Evolutionary conservation across 2,329 filamentous ascomycete genomes (phyloP).

Genomic region (Aaosphaeria pasadenensis): DNA sequence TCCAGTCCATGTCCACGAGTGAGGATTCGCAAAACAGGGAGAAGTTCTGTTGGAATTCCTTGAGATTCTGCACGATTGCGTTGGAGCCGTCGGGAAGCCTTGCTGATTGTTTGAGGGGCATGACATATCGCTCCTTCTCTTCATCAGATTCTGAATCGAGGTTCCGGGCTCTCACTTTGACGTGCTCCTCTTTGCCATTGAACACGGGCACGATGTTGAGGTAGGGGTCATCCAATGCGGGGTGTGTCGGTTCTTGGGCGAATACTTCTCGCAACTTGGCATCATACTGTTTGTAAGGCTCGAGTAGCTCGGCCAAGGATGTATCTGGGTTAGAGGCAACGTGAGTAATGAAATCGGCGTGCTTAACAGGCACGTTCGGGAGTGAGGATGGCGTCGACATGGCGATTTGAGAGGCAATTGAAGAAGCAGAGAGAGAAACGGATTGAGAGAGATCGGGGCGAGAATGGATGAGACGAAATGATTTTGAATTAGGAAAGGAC

Average conservation of each 20-base stretch:
- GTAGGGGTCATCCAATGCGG: conserved; percentile 53
- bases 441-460: too few relatives aligned
- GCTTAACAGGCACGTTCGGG: conserved; percentile 37
- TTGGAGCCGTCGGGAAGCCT: conserved; percentile 62
- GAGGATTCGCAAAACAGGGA: conserved; percentile 77
- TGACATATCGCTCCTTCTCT: conserved; percentile 65
- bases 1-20: conserved; percentile 74
- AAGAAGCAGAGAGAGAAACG: background rate
- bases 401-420: conserved; percentile 1
- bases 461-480: too few relatives aligned
- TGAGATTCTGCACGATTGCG: conserved; percentile 65
- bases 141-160: conserved; percentile 56
- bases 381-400: conserved; percentile 18
- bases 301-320: conserved; percentile 57
- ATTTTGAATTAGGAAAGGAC: too few relatives aligned
- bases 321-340: conserved; percentile 54
- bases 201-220: conserved; percentile 69
- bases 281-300: conserved; percentile 68
- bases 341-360: conserved; percentile 49
- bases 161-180: conserved; percentile 63
- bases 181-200: conserved; percentile 46
- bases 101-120: conserved; percentile 61
- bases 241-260: conserved; percentile 64
- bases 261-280: conserved; percentile 64
- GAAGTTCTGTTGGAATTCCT: conserved; percentile 77